These are phyloP conservation scores for Acanthamoeba royreba DNA, from an alignment of 208 protist species.

Conservation along the genomic window DNA sequence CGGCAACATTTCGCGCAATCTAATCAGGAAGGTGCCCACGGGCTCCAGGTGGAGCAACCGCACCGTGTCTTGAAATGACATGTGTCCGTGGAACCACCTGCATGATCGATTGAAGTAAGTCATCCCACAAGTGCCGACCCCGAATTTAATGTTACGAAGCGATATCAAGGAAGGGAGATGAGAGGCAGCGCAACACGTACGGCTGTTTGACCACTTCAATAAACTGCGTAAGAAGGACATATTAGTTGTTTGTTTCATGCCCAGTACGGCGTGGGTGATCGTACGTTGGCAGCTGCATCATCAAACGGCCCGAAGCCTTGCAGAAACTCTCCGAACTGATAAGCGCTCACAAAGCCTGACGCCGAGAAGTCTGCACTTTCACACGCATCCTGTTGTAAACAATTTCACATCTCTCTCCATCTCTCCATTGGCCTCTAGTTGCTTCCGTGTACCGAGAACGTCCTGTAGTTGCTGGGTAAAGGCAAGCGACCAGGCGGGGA, in stretches of 20 bases:
- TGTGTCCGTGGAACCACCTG: conserved; percentile 29
- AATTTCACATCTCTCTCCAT: neutral
- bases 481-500: neutral
- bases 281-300: neutral
- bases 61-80: neutral
- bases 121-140: neutral
- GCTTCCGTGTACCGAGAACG: neutral
- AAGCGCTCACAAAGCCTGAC: neutral
- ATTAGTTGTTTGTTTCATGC: neutral
- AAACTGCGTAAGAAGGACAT: neutral
- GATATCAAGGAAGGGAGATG: neutral
- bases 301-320: neutral
- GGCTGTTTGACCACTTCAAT: neutral
- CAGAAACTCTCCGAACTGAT: neutral
- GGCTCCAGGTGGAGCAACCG: neutral
- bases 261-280: neutral
- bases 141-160: neutral
- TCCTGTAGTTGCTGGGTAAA: neutral
- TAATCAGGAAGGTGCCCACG: neutral
- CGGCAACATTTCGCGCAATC: neutral
- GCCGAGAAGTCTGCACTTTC: neutral
- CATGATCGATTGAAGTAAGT: neutral
- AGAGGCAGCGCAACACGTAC: no score
- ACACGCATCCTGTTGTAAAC: no score
- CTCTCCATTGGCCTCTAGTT: neutral